Base-by-base conservation (phyloP, 257 asterid species). In the Scutellaria barbata region DNA sequence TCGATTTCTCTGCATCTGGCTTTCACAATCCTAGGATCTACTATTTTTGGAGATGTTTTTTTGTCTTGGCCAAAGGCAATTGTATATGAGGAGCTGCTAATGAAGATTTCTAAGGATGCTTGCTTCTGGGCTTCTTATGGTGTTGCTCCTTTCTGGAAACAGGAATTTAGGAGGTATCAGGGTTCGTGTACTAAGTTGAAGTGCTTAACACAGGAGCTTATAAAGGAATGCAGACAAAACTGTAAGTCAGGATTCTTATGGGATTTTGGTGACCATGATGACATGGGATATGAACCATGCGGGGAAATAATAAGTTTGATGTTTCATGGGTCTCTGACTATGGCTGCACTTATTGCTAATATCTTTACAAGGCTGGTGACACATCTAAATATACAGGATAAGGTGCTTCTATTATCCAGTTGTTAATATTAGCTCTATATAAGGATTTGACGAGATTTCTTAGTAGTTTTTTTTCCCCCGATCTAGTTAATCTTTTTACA, bases 241-340 rank as follows among this genome's bases (percentile, higher is more conserved):
- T 30, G 52, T 69, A 80, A 80, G 69, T 58, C 80, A 25, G 69
- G 33, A 10, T 67, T 75, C 63, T 58, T 71, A 7, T 71, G 74
- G 79, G 74, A 74, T 65, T 52, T 57, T 41, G 73, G 56, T 65
- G 50, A 45, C 51, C 50, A 47, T 76, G 68, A 41, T 30, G 61
- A 57, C 39, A 60, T 2, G 77, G 77, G 66, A 69, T 45, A 57
- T 69, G 84, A 77, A 35, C 76, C 77, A 16, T 77, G 80, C 52
- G 87, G 79, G 13, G 84, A 83, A 46, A 70, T 83, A 40, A 74
- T 80, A 54, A 80, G 84, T 66, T 39, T 83, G 65, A 66, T 83
- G 79, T 77, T 80, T 65, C 87, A 83, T 71, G 87, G 87, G n/a
- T 76, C 87, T 71, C 71, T 83, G 58, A 83, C 82, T n/a, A 74